Evolutionary conservation across 2,329 filamentous ascomycete genomes (phyloP).

Genomic region (Geosmithia flava): DNA sequence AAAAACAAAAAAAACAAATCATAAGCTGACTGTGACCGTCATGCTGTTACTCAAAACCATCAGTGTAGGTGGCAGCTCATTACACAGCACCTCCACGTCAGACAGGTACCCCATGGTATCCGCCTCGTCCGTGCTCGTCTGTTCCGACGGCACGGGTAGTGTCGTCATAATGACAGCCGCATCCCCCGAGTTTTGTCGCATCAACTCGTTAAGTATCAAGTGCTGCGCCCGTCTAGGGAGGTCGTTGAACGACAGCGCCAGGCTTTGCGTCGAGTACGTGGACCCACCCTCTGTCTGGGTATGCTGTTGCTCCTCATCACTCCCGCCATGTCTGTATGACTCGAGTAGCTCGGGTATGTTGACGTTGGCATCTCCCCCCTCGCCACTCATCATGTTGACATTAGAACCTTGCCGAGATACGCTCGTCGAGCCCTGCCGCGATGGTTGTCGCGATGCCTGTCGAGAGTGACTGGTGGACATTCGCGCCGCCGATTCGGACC

Average conservation of each 20-base stretch:
- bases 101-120: constrained; percentile 64
- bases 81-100: constrained; percentile 67
- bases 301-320: constrained; percentile 5
- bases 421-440: constrained; percentile 9
- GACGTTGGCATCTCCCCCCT: constrained; percentile 23
- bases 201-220: constrained; percentile 75
- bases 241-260: constrained; percentile 75
- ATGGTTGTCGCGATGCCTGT: constrained; percentile 10
- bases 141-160: constrained; percentile 67
- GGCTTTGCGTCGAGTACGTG: constrained; percentile 43
- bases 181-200: constrained; percentile 52
- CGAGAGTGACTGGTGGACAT: constrained; percentile 6
- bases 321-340: constrained; percentile 15
- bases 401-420: constrained; percentile 20
- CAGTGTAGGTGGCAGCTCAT: constrained; percentile 61
- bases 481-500: constrained; percentile 8
- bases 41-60: constrained; percentile 81
- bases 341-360: constrained; percentile 31
- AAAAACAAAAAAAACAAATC: not conserved
- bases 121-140: constrained; percentile 57
- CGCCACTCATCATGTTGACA: constrained; percentile 4
- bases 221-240: constrained; percentile 76
- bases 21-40: constrained; percentile 73
- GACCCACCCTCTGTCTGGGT: constrained; percentile 18
- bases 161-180: constrained; percentile 78